phyloP scores from a whole-genome alignment of 441 rosid genomes.

The Flueggea neowawraea region DNA sequence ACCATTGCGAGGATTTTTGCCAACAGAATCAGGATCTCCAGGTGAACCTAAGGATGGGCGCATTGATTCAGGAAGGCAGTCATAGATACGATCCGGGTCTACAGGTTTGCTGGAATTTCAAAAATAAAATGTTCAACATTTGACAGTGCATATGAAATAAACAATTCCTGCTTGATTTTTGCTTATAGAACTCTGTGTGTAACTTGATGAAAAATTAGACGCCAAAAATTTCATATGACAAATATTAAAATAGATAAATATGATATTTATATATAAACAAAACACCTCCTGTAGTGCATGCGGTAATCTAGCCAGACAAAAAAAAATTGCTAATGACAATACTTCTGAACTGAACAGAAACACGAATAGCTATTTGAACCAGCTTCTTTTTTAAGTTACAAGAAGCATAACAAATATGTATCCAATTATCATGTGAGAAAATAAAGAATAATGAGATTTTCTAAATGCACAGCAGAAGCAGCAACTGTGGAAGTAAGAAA shows the following conservation, averaged over 20 bases:
- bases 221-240: background rate
- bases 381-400: background rate
- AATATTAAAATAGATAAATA: background rate
- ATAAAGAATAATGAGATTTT: background rate
- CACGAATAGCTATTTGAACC: conserved; percentile 1
- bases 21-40: conserved; percentile 41
- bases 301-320: conserved; percentile 1
- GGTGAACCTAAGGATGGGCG: conserved; percentile 77
- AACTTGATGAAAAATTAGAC: conserved; percentile 1
- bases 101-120: conserved; percentile 72
- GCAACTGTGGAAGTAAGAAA: background rate
- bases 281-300: background rate
- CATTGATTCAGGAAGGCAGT: conserved; percentile 89
- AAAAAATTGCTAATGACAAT: conserved; percentile 1
- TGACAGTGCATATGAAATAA: background rate
- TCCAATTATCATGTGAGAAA: too few relatives aligned
- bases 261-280: conserved; percentile 1
- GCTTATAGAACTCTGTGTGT: background rate
- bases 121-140: background rate
- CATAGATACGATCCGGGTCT: conserved; percentile 95
- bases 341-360: conserved; percentile 1
- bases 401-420: background rate
- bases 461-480: background rate
- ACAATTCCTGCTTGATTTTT: background rate
- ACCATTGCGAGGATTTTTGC: conserved; percentile 36